Percentiles rank a stretch among this genome's conserved stretches.
These are phyloP conservation scores for Eremochloa ophiuroides DNA, from an alignment of 176 grass and related monocot genomes.

Conservation along the genomic window DNA sequence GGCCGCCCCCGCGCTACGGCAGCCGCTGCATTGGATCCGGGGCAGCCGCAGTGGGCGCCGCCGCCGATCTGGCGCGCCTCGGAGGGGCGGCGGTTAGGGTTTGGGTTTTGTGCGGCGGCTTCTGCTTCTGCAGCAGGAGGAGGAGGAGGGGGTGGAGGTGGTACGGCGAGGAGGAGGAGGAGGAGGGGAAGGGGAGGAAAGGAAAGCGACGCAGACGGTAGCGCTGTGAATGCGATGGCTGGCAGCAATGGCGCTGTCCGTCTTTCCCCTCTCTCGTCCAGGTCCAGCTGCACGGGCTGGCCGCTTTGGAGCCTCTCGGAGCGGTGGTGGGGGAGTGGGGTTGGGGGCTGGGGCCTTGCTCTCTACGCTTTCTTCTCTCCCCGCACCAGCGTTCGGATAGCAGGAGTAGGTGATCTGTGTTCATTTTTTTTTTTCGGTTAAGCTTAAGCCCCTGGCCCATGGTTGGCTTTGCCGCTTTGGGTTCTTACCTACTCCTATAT, in stretches of 20 bases:
- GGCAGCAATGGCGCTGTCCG: constrained; percentile 27
- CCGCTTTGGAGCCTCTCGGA: constrained; percentile 25
- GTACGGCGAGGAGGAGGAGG: constrained; percentile 3
- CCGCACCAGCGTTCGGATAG: neutral
- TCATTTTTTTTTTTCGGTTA: neutral
- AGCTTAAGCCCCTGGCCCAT: constrained; percentile 19
- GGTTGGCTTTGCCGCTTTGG: neutral
- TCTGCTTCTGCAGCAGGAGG: neutral
- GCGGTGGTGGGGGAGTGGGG: neutral
- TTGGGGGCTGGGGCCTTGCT: constrained; percentile 17
- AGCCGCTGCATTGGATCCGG: constrained; percentile 32
- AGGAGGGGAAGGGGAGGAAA: neutral
- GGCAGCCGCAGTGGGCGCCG: neutral
- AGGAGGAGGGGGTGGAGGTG: neutral
- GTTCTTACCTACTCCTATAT: neutral
- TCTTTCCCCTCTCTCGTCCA: neutral
- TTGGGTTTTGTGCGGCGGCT: constrained; percentile 32
- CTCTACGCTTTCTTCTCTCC: constrained; percentile 15
- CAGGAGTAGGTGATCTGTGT: constrained; percentile 2
- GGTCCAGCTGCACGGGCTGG: constrained; percentile 18
- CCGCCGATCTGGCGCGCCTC: constrained; percentile 37
- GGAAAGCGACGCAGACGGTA: constrained; percentile 23
- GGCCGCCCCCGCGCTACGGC: constrained; percentile 23
- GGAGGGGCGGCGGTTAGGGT: constrained; percentile 23
- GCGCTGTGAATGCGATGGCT: constrained; percentile 37